Conservation (phyloP, 2,329 filamentous ascomycete genomes). For the Pseudogymnoascus sp. region DNA sequence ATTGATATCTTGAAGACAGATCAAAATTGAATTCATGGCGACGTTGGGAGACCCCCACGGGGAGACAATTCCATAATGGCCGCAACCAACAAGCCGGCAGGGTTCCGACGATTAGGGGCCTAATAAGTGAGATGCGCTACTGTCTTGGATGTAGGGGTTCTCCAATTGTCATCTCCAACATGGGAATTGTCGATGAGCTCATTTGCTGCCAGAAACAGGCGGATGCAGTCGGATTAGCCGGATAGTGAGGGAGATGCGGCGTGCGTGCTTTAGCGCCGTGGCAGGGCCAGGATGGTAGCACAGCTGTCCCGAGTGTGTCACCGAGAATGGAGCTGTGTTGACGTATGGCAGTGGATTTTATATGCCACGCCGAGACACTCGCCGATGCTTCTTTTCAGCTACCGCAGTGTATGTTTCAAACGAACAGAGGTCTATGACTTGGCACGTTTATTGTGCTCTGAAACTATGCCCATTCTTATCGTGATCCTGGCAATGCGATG, state of each 20-base stretch:
- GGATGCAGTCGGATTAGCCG: background rate
- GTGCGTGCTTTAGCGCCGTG: constrained; percentile 6
- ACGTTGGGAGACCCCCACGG: background rate
- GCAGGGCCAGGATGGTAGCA: background rate
- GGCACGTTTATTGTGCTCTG: background rate
- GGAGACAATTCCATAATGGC: background rate
- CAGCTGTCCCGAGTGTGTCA: background rate
- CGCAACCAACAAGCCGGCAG: background rate
- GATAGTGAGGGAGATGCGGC: background rate
- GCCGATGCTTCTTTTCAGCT: constrained; percentile 1
- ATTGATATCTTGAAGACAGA: background rate
- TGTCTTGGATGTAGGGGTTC: background rate
- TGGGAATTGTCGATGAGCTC: constrained; percentile 6
- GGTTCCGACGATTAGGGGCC: background rate
- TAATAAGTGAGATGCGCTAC: background rate
- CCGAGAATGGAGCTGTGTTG: background rate
- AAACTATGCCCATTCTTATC: background rate
- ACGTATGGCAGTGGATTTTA: constrained; percentile 2
- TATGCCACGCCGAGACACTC: constrained; percentile 4
- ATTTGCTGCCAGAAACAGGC: background rate
- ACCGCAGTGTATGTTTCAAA: background rate
- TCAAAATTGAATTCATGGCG: background rate
- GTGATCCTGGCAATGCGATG: background rate
- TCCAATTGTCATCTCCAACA: background rate
- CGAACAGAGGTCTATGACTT: background rate